Conservation (phyloP, 2,329 filamentous ascomycete genomes). For the Cryphonectria japonica region DNA sequence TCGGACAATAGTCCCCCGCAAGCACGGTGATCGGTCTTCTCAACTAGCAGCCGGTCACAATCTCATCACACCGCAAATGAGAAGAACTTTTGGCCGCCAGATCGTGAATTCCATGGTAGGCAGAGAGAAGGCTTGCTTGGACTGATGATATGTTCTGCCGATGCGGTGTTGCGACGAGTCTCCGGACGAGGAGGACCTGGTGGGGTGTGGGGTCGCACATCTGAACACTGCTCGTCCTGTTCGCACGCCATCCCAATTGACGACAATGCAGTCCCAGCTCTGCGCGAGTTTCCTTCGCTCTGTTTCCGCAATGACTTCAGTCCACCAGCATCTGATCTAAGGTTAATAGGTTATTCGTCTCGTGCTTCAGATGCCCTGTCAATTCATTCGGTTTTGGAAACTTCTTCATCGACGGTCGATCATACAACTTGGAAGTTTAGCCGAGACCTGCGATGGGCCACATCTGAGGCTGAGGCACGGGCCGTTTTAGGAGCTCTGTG, state of each 20-base stretch:
- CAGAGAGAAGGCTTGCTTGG: not conserved
- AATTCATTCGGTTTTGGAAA: not conserved
- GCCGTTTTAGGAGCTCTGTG: constrained; percentile 21
- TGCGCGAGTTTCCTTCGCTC: not conserved
- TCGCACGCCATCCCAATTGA: not conserved
- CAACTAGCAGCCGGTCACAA: constrained; percentile 1
- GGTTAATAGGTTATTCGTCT: constrained; percentile 16
- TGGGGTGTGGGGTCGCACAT: constrained; percentile 1
- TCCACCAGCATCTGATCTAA: constrained; percentile 15
- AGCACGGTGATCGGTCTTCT: not conserved
- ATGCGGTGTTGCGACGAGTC: constrained; percentile 11
- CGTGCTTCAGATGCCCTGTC: constrained; percentile 16
- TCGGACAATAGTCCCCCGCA: not conserved
- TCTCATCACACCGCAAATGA: not conserved
- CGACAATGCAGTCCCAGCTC: not conserved
- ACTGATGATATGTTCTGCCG: not conserved
- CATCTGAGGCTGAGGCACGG: constrained; percentile 23
- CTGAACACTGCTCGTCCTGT: constrained; percentile 1
- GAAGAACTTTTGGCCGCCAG: not conserved
- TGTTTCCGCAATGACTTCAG: constrained; percentile 1
- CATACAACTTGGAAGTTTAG: constrained; percentile 19
- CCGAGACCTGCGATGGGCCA: constrained; percentile 20
- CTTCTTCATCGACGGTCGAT: constrained; percentile 25
- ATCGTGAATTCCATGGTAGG: not conserved
- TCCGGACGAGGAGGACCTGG: constrained; percentile 15